Evolutionary conservation across 2,329 filamentous ascomycete species (phyloP).

Genomic region (Thielaviopsis ethacetica): DNA sequence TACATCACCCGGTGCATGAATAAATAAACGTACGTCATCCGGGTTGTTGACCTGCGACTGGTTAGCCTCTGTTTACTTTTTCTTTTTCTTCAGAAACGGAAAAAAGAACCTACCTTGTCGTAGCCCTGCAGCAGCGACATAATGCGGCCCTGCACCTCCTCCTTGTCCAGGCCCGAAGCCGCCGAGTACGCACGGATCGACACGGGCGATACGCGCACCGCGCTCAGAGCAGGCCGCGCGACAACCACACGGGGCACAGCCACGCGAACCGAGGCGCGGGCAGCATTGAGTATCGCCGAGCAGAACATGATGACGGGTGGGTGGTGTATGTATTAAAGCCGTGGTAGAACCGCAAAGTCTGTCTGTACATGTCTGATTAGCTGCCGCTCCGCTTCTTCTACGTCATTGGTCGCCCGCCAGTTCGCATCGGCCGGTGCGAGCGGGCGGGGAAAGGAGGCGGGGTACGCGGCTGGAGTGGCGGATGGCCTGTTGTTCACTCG

Average conservation of each 20-base stretch:
- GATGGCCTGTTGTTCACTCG: too few relatives aligned
- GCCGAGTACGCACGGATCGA: conserved; percentile 77
- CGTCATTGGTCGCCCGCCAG: not conserved
- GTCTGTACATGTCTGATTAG: not conserved
- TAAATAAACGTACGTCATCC: conserved; percentile 34
- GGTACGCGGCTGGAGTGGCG: too few relatives aligned
- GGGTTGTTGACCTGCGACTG: conserved; percentile 47
- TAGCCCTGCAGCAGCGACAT: conserved; percentile 87
- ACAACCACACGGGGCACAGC: conserved; percentile 1
- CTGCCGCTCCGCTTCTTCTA: too few relatives aligned
- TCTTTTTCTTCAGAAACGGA: not conserved
- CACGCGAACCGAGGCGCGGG: not conserved
- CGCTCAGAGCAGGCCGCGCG: conserved; percentile 37
- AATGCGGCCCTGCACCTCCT: conserved; percentile 83
- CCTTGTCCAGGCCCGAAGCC: conserved; percentile 57
- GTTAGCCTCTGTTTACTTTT: not conserved
- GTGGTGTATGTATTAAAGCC: not conserved
- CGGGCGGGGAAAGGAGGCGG: not conserved
- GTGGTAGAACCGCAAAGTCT: not conserved
- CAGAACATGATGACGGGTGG: conserved; percentile 55
- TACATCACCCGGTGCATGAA: not conserved
- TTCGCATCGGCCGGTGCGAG: not conserved
- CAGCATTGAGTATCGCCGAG: conserved; percentile 48
- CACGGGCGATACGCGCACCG: conserved; percentile 37
- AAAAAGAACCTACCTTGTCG: conserved; percentile 63